Evolutionary conservation across 768 basidiomycete species (phyloP).

Genomic region (button mushroom (Agaricus bisporus)): DNA sequence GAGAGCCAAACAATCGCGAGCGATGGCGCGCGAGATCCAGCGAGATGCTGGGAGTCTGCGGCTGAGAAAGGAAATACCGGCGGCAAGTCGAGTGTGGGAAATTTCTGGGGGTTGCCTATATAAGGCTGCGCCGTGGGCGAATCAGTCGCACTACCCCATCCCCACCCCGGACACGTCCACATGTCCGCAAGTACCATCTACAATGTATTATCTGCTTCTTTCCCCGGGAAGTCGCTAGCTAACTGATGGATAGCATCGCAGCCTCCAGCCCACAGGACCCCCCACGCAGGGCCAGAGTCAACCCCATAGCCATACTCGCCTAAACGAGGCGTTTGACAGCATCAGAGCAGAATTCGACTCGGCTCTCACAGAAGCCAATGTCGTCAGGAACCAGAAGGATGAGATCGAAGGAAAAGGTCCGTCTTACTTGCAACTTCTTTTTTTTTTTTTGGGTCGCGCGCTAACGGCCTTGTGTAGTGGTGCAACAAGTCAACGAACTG

Average conservation of each 20-base stretch:
- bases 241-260: background rate
- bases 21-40: too few species aligned
- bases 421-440: conserved; percentile 18
- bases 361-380: conserved; percentile 7
- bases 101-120: conserved; percentile 3
- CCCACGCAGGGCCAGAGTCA: conserved; percentile 5
- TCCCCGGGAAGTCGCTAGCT: background rate
- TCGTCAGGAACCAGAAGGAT: conserved; percentile 72
- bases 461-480: conserved; percentile 36
- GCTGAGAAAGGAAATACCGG: background rate
- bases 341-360: conserved; percentile 14
- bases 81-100: conserved; percentile 10
- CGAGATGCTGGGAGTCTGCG: too few species aligned
- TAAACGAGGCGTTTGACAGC: conserved; percentile 13
- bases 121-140: conserved; percentile 4
- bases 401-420: conserved; percentile 87
- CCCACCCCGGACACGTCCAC: background rate
- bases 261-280: conserved; percentile 10
- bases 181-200: conserved; percentile 9
- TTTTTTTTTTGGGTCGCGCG: too few species aligned
- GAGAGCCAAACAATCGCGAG: too few species aligned
- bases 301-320: conserved; percentile 9
- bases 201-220: conserved; percentile 1
- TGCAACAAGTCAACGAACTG: conserved; percentile 82
- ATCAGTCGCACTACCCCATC: background rate